Conservation (phyloP, 139 green algal species). For the Chlorella vulgaris region DNA sequence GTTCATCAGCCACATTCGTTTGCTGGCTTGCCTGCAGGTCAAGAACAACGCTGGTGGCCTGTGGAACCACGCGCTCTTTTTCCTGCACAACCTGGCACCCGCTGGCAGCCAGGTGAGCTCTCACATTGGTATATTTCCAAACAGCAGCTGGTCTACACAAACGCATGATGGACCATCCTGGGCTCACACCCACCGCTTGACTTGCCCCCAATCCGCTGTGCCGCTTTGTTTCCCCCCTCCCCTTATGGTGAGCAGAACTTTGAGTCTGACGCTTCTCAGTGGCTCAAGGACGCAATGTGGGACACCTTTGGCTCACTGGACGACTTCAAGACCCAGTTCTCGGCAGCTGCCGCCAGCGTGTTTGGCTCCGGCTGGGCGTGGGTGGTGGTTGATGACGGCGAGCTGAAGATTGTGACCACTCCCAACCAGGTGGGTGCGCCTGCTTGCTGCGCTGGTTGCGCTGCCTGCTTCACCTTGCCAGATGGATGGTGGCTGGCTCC, state of each 20-base stretch:
- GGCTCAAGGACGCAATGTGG: conserved; percentile 43
- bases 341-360: conserved; percentile 42
- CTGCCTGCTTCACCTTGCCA: too few species aligned
- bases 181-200: background rate
- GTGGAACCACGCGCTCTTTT: conserved; percentile 28
- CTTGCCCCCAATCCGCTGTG: background rate
- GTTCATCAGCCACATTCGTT: background rate
- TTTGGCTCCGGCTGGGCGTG: conserved; percentile 68
- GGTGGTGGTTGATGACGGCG: background rate
- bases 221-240: too few species aligned
- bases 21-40: background rate
- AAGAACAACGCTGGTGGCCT: conserved; percentile 28
- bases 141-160: background rate
- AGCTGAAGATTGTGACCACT: conserved; percentile 56
- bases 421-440: conserved; percentile 50
- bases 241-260: conserved; percentile 1
- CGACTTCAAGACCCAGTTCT: conserved; percentile 52
- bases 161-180: background rate
- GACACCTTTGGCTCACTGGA: conserved; percentile 59
- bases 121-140: background rate
- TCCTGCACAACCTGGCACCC: conserved; percentile 28
- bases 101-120: background rate
- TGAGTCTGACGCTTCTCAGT: background rate
- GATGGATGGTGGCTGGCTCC: too few species aligned
- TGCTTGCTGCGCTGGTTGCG: background rate